A percentile compares a stretch with the other conserved stretches of the same genome.
Conservation (phyloP, 768 basidiomycete species). For the Leucosporidium yakuticum region DNA sequence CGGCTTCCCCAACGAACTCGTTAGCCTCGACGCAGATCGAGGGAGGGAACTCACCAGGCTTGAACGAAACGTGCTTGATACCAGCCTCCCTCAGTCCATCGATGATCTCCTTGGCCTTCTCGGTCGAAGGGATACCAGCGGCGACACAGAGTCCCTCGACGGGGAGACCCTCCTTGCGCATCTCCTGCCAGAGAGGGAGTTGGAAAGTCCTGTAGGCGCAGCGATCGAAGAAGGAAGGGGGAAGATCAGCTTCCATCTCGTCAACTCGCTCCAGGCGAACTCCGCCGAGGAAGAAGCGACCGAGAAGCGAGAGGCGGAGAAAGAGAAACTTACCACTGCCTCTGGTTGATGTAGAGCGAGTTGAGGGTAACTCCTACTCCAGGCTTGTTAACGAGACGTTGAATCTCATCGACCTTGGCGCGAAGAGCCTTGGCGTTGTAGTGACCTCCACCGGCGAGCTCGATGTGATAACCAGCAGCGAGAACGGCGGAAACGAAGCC, state of each 20-base stretch:
- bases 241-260: constrained; percentile 5
- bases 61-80: constrained; percentile 94
- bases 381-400: constrained; percentile 62
- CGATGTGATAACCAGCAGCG: constrained; percentile 89
- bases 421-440: constrained; percentile 87
- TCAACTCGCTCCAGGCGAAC: constrained; percentile 21
- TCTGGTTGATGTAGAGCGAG: constrained; percentile 94
- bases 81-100: constrained; percentile 70
- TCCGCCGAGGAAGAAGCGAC: not conserved
- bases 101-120: constrained; percentile 97
- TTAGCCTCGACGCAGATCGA: not conserved
- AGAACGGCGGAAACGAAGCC: constrained; percentile 91
- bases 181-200: constrained; percentile 94
- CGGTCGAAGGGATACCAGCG: constrained; percentile 91
- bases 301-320: not conserved
- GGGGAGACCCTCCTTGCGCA: constrained; percentile 89
- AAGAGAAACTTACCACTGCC: constrained; percentile 54
- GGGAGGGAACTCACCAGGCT: constrained; percentile 60
- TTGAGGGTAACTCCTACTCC: constrained; percentile 93
- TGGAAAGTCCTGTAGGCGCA: constrained; percentile 66
- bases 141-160: constrained; percentile 99
- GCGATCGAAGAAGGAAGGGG: not conserved
- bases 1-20: not conserved
- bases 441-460: constrained; percentile 96
- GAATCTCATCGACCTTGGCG: constrained; percentile 86